Evolutionary conservation across 2,329 filamentous ascomycete species (phyloP).

Genomic region (Fusarium veterinarium): DNA sequence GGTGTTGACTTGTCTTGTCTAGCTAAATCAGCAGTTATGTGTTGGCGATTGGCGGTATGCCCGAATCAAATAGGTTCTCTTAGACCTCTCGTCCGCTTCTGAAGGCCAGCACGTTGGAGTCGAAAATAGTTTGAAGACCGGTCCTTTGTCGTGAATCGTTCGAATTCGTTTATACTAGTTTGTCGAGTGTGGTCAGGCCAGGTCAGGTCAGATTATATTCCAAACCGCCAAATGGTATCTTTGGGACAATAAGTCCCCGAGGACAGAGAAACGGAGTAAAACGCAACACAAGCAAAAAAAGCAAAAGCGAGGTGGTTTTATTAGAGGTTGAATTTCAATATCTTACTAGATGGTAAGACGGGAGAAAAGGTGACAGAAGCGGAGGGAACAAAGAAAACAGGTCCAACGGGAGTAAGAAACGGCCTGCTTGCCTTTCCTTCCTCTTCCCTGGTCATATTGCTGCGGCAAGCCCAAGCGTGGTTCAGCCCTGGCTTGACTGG

Average conservation of each 20-base stretch:
- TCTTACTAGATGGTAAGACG: conserved; percentile 6
- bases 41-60: background rate
- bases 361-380: background rate
- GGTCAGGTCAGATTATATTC: background rate
- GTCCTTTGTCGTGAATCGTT: conserved; percentile 10
- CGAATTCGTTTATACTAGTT: background rate
- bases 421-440: background rate
- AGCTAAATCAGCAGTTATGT: background rate
- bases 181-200: background rate
- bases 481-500: conserved; percentile 14
- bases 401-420: conserved; percentile 2
- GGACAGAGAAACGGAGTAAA: conserved; percentile 9
- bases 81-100: background rate
- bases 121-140: background rate
- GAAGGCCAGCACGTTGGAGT: background rate
- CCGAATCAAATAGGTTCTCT: background rate
- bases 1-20: background rate
- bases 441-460: conserved; percentile 26
- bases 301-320: background rate
- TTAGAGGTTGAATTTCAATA: background rate
- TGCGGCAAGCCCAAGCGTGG: conserved; percentile 32
- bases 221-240: background rate
- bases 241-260: conserved; percentile 21
- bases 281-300: conserved; percentile 1
- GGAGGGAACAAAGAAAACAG: conserved; percentile 32